Base-by-base conservation (phyloP, 106 monocot genomes). In the Apostasia shenzhenica region DNA sequence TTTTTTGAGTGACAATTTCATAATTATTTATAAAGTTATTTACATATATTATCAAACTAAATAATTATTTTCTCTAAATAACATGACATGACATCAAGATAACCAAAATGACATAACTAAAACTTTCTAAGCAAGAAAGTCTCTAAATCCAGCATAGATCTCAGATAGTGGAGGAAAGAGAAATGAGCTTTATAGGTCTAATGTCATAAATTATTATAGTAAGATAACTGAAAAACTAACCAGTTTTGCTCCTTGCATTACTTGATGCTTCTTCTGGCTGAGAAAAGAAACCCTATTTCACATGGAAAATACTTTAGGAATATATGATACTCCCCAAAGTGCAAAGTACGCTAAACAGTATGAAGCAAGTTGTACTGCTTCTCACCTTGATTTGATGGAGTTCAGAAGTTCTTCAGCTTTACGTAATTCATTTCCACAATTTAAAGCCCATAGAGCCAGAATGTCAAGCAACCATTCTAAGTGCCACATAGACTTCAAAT, bases 391-490 rank as follows among this genome's bases (percentile, higher is more conserved):
- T 67, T 78, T 85, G 69, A 94, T 77, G 43, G 89, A 86, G 45
- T 76, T 46, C 3, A 94, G 78, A 51, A 94, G 66, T 12, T 75
- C 70, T 7, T 82, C 76, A 66, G 89, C 86, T 68, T 76, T 79
- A 6, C 52, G 10, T 45, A 54, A 71, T 50, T 88, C 72, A 3
- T 70, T 70, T 52, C 70, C 76, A 65, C 69, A 67, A 79, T 84
- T 26, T 59, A 94, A 73, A 60, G 89, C 87, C 94, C 94, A 94
- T 5, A 94, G 6, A 72, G 68, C 82, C 48, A 94, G 70, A 44
- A 94, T 57, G 79, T 94, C 94, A 77, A 89, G 80, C 48, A 84
- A 63, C 89, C 94, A 94, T 41, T 90, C 89, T 54, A 80, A 45
- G 69, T 90, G 82, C 94, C 94, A 94, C 50, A 60, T 57, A 57